Conservation (phyloP, 768 basidiomycete genomes). For the Lactarius trivialis region DNA sequence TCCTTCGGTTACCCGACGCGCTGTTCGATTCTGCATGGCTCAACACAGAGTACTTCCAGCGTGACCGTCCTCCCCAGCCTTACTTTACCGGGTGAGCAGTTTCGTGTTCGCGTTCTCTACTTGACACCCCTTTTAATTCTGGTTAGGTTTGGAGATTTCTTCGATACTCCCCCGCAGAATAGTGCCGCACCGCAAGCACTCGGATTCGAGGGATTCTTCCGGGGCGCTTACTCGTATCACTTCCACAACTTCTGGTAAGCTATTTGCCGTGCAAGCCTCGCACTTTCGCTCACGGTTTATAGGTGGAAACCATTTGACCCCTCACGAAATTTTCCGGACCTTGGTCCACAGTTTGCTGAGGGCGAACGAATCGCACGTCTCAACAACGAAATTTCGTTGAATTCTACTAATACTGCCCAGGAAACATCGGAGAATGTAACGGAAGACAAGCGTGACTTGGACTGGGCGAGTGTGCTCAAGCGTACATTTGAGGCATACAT, state of each 20-base stretch:
- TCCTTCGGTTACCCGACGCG: constrained; percentile 89
- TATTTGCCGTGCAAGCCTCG: not conserved
- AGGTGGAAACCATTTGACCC: constrained; percentile 98
- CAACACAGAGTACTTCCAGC: constrained; percentile 86
- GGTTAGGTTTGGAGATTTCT: constrained; percentile 79
- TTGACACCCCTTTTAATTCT: constrained; percentile 10
- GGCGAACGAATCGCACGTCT: constrained; percentile 65
- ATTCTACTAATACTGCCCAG: constrained; percentile 22
- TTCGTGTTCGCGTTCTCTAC: not conserved
- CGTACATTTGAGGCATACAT: constrained; percentile 91
- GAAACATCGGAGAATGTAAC: constrained; percentile 38
- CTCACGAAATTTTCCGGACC: constrained; percentile 90
- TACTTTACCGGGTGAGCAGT: constrained; percentile 73
- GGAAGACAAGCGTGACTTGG: constrained; percentile 73
- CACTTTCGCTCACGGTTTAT: constrained; percentile 3
- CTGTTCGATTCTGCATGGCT: constrained; percentile 97
- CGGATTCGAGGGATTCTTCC: constrained; percentile 95
- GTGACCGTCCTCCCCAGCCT: constrained; percentile 89
- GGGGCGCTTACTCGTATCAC: constrained; percentile 92
- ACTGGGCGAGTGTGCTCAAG: constrained; percentile 93
- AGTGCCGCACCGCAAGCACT: constrained; percentile 81
- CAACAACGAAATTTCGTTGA: constrained; percentile 27
- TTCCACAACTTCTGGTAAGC: constrained; percentile 89
- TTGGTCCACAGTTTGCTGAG: constrained; percentile 70
- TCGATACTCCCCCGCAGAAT: constrained; percentile 65